Percentiles rank a stretch among this genome's conserved stretches.
These are phyloP conservation scores for Trifolium fragiferum DNA, from an alignment of 306 rosid species.

Conservation along the genomic window DNA sequence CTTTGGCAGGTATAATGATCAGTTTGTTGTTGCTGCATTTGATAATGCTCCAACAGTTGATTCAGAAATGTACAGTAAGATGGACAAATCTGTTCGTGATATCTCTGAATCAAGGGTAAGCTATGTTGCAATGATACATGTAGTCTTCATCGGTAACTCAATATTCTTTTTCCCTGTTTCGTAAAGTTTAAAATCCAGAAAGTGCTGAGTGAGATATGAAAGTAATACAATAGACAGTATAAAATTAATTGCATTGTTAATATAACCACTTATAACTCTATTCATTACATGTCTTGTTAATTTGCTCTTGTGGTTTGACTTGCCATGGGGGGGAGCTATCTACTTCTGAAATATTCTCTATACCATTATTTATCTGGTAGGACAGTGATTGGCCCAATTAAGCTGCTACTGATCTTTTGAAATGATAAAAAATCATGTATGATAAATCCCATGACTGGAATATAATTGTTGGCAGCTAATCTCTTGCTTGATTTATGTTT, in stretches of 20 bases:
- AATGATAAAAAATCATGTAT: neutral
- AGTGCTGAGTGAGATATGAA: neutral
- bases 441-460: slow-evolving; percentile 5
- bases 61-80: slow-evolving; percentile 73
- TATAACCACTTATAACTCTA: slow-evolving; percentile 16
- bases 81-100: slow-evolving; percentile 76
- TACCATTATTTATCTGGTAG: slow-evolving; percentile 7
- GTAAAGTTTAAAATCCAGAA: slow-evolving; percentile 20
- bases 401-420: neutral
- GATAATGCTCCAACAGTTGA: slow-evolving; percentile 96
- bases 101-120: slow-evolving; percentile 82
- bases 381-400: slow-evolving; percentile 1
- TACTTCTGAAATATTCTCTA: neutral
- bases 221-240: neutral
- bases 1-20: slow-evolving; percentile 71
- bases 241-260: slow-evolving; percentile 23
- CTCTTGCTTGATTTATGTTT: slow-evolving; percentile 18
- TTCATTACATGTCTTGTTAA: slow-evolving; percentile 3
- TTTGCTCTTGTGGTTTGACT: slow-evolving; percentile 35
- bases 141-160: neutral
- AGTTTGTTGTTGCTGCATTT: slow-evolving; percentile 78
- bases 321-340: slow-evolving; percentile 20
- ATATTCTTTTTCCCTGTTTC: neutral
- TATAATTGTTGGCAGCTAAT: slow-evolving; percentile 12
- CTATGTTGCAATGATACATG: slow-evolving; percentile 36